Conservation (phyloP, 495 filamentous ascomycete genomes). For the Tuber borchii region DNA sequence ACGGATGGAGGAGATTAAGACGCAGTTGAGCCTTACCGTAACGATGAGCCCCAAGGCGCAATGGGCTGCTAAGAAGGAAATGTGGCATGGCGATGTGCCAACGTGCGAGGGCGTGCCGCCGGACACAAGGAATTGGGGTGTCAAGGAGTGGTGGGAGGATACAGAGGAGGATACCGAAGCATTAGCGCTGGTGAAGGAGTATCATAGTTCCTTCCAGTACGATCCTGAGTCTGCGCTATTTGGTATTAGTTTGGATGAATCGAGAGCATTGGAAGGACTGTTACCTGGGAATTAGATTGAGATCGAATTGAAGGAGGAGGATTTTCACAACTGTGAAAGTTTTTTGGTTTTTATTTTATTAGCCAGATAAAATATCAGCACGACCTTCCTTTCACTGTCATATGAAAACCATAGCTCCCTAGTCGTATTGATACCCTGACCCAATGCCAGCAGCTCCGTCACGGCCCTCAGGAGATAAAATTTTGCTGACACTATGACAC, state of each 20-base stretch:
- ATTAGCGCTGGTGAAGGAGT: not conserved
- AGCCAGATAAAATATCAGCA: not conserved
- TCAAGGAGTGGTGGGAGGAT: not conserved
- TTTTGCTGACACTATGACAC: not conserved
- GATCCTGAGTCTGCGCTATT: conserved; percentile 1
- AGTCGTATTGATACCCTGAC: not conserved
- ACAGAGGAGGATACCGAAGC: not conserved
- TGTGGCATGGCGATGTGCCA: not conserved
- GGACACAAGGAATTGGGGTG: not conserved
- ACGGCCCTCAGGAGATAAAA: not conserved
- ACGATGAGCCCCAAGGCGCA: not conserved
- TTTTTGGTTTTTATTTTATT: not conserved
- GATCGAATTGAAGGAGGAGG: not conserved
- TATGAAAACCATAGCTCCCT: not conserved
- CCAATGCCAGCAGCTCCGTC: not conserved
- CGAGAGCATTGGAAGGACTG: not conserved
- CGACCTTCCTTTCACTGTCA: not conserved
- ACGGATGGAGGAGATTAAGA: not conserved
- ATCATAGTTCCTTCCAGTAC: not conserved
- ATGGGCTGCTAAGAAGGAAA: not conserved
- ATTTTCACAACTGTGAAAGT: not conserved
- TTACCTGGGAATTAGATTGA: not conserved
- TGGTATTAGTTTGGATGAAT: not conserved
- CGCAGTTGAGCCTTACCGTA: not conserved
- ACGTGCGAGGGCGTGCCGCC: not conserved